Conservation (phyloP, 768 basidiomycete genomes). For the Pholiota microspora region DNA sequence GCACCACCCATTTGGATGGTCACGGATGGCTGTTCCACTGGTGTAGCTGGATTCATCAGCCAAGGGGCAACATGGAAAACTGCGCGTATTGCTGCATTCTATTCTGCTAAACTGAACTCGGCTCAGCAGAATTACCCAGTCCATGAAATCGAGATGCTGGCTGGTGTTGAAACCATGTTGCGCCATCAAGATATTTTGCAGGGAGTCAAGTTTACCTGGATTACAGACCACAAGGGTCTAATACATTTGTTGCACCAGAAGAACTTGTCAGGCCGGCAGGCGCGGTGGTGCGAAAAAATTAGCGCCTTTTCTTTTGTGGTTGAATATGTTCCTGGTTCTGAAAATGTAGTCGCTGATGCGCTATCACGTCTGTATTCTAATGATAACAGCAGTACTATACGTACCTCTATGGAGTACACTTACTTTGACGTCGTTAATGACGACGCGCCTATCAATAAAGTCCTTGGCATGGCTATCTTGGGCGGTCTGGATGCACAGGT, state of each 20-base stretch:
- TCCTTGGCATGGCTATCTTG: slow-evolving; percentile 5
- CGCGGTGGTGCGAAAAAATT: slow-evolving; percentile 34
- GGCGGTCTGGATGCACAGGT: slow-evolving; percentile 5
- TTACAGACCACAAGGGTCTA: slow-evolving; percentile 29
- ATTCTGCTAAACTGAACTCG: slow-evolving; percentile 31
- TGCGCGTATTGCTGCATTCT: slow-evolving; percentile 28
- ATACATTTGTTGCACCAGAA: slow-evolving; percentile 27
- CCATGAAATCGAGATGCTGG: slow-evolving; percentile 37
- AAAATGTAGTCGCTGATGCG: slow-evolving; percentile 32
- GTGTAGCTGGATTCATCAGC: slow-evolving; percentile 26
- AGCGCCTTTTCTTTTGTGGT: slow-evolving; percentile 20
- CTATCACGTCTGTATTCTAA: slow-evolving; percentile 24
- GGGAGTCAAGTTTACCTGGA: slow-evolving; percentile 26
- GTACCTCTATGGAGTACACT: slow-evolving; percentile 16
- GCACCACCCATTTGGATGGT: slow-evolving; percentile 25
- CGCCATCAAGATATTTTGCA: slow-evolving; percentile 26
- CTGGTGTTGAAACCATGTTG: slow-evolving; percentile 32
- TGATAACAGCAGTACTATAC: slow-evolving; percentile 16
- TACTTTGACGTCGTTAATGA: slow-evolving; percentile 19
- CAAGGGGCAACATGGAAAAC: slow-evolving; percentile 23
- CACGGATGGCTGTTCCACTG: slow-evolving; percentile 29
- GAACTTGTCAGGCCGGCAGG: slow-evolving; percentile 31
- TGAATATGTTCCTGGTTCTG: slow-evolving; percentile 19
- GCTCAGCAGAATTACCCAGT: slow-evolving; percentile 39
- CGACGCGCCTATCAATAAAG: neutral